These are phyloP conservation scores for Knoxia roxburghii DNA, from an alignment of 257 asterid genomes.

Conservation along the genomic window DNA sequence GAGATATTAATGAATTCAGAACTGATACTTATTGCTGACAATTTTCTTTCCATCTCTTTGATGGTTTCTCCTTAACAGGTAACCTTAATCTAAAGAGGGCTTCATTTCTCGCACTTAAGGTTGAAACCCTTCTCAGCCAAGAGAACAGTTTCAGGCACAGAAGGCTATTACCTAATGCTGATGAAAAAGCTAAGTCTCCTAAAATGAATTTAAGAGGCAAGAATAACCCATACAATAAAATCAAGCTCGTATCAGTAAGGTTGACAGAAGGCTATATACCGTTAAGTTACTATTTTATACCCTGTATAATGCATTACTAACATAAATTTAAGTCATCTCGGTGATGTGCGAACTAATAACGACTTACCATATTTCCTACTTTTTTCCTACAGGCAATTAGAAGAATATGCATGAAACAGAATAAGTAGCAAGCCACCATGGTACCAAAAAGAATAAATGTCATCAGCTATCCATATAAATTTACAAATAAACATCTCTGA, in stretches of 20 bases:
- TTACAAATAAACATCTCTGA: not conserved
- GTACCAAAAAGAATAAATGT: not conserved
- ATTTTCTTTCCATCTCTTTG: not conserved
- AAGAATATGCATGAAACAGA: not conserved
- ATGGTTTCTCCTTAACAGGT: not conserved
- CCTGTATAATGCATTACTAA: not conserved
- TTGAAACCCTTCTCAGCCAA: not conserved
- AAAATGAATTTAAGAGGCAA: not conserved
- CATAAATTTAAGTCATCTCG: not conserved
- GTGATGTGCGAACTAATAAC: not conserved
- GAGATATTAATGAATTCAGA: not conserved
- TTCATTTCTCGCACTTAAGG: not conserved
- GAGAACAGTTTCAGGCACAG: not conserved
- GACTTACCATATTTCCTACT: not conserved
- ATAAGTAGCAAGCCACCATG: not conserved
- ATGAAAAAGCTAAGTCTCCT: not conserved
- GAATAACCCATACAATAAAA: not conserved
- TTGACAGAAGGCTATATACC: not conserved
- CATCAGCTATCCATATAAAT: not conserved
- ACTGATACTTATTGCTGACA: not conserved
- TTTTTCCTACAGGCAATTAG: not conserved
- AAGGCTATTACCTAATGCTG: not conserved
- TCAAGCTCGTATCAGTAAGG: not conserved
- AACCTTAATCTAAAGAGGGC: not conserved
- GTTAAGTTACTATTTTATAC: too few relatives aligned